Evolutionary conservation across 1,139 yeast genomes (phyloP).

Genomic region (Magnusiomyces clavatus): DNA sequence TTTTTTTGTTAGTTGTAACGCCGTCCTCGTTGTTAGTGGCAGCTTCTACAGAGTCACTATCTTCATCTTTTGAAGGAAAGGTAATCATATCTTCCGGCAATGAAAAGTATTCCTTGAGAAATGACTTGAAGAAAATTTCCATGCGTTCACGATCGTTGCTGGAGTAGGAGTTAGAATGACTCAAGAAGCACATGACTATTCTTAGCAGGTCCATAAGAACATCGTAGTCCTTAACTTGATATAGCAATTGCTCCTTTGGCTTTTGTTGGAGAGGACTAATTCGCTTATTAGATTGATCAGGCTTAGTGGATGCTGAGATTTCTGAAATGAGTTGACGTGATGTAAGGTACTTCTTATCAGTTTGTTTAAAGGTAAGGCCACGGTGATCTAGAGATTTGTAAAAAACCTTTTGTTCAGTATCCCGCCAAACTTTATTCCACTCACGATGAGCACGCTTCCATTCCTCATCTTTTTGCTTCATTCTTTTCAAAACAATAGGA

Average conservation of each 20-base stretch:
- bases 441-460: constrained; percentile 98
- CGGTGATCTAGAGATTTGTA: constrained; percentile 90
- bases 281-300: constrained; percentile 75
- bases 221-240: constrained; percentile 54
- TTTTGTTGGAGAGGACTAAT: constrained; percentile 81
- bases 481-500: constrained; percentile 82
- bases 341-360: constrained; percentile 86
- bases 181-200: constrained; percentile 62
- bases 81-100: constrained; percentile 28
- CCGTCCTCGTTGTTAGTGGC: constrained; percentile 4
- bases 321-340: constrained; percentile 87
- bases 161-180: constrained; percentile 63
- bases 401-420: constrained; percentile 90
- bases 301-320: constrained; percentile 73
- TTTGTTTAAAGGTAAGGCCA: constrained; percentile 92
- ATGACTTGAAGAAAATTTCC: constrained; percentile 62
- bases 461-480: constrained; percentile 96
- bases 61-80: constrained; percentile 20
- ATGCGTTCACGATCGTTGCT: constrained; percentile 74
- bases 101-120: constrained; percentile 62
- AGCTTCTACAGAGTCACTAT: constrained; percentile 17
- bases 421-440: constrained; percentile 99
- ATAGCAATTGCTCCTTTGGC: constrained; percentile 76
- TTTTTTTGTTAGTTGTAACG: constrained; percentile 35
- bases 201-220: constrained; percentile 68